A percentile compares a stretch with the other conserved stretches of the same genome.
Conservation (phyloP, 257 asterid species). For the Nicotiana sylvestris region DNA sequence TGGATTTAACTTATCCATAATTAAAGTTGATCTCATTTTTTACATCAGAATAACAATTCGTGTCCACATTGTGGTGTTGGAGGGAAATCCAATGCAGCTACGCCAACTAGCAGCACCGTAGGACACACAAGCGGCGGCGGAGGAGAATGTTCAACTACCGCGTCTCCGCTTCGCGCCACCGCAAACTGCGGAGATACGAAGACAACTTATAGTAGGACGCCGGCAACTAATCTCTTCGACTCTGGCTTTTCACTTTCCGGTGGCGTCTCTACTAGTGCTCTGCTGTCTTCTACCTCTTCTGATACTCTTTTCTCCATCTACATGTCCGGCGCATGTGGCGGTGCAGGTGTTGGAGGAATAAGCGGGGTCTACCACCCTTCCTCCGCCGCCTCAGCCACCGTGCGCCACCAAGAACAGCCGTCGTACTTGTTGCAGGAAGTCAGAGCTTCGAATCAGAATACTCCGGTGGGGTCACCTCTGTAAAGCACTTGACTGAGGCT, state of each 20-base stretch:
- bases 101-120: constrained; percentile 27
- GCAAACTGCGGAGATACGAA: neutral
- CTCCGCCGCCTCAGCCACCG: constrained; percentile 4
- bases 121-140: constrained; percentile 21
- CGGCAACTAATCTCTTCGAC: neutral
- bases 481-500: neutral
- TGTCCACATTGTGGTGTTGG: constrained; percentile 37
- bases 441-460: constrained; percentile 21
- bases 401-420: neutral
- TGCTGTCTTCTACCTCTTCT: neutral
- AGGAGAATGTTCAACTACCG: constrained; percentile 28
- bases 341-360: constrained; percentile 9
- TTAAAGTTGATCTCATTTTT: too few species aligned
- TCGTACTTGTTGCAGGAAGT: neutral
- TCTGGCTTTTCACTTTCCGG: neutral
- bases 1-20: too few species aligned
- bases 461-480: constrained; percentile 29
- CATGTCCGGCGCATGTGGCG: constrained; percentile 18
- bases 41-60: neutral
- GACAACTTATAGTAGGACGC: too few species aligned
- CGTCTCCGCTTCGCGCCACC: constrained; percentile 30
- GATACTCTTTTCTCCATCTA: constrained; percentile 27
- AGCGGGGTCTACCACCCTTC: too few species aligned
- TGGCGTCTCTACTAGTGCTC: neutral
- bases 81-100: constrained; percentile 18